Base-by-base conservation (phyloP, 2,329 filamentous ascomycete genomes). In the Botryosphaeria dothidea region DNA sequence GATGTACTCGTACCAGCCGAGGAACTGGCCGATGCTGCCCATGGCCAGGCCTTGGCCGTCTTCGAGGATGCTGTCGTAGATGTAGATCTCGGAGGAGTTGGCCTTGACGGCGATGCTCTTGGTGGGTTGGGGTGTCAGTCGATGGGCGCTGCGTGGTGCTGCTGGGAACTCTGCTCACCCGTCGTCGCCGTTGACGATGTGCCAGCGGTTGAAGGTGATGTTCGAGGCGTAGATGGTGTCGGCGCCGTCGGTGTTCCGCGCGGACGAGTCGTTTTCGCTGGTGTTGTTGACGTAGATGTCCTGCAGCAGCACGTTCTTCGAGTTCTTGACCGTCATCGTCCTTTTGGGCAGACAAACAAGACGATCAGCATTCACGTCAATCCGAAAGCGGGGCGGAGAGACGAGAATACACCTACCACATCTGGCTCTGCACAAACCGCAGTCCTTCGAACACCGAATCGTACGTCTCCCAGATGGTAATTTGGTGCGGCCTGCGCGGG, bases 11-110 rank as follows among this genome's bases (percentile, higher is more conserved):
- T 77, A 82, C 2, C 71, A 67, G 9, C 75, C 79, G 0, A 80
- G 74, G 66, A 85, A 86, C 72, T 87, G 86, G 0, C 84, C 85
- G 46, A 88, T 83, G 29, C 81, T 84, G 2, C 85, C 86, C 17
- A 88, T 78, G 1, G 86, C 84, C n/a, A 87, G 74, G 2, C 84
- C 84, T 3, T 81, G 77, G 1, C 84, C 84, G 31, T 79, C 77
- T 65, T 80, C 78, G 71, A 86, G 85, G 3, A 74, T 77, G 56
- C 75, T 80, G 71, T 87, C 79, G 25, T 79, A 77, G 64, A 87
- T 77, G 34, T 72, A 70, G 54, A 88, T 84, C 67, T 87, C 83
- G 19, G 81, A 86, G 48, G 80, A 83, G 70, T 88, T 88, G 31
- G 78, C 81, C 71, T 88, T 88, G 49, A 82, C 70, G 0, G 82